Evolutionary conservation across 129 eudicot genomes (phyloP).

Genomic region (Dittrichia graveolens): DNA sequence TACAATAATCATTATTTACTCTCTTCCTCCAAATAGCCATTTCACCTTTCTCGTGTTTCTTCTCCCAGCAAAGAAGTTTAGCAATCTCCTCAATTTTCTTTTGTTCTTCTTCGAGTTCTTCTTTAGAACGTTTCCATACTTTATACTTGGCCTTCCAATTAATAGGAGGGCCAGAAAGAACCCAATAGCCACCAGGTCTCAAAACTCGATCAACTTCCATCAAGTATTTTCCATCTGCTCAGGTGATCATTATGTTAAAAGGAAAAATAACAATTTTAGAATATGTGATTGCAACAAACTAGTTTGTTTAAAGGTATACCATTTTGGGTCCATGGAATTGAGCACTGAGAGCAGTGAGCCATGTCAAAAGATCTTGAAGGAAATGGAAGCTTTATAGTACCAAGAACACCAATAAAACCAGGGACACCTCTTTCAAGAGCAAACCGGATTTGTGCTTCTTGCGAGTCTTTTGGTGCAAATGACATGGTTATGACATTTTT

Average conservation of each 20-base stretch:
- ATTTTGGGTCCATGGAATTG: constrained; percentile 35
- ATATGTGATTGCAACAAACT: neutral
- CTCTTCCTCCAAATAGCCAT: constrained; percentile 48
- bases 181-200: constrained; percentile 55
- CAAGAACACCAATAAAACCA: constrained; percentile 36
- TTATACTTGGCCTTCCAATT: constrained; percentile 40
- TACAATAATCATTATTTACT: constrained; percentile 33
- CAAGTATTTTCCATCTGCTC: constrained; percentile 39
- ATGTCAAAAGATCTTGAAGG: constrained; percentile 41
- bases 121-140: constrained; percentile 42
- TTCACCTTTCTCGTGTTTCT: constrained; percentile 48
- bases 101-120: constrained; percentile 48
- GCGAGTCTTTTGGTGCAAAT: constrained; percentile 35
- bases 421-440: constrained; percentile 53
- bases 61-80: constrained; percentile 54
- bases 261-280: constrained; percentile 3
- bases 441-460: constrained; percentile 41
- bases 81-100: constrained; percentile 46
- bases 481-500: constrained; percentile 42
- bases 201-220: constrained; percentile 36
- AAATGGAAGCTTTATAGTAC: constrained; percentile 37
- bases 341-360: constrained; percentile 41
- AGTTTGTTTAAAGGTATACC: constrained; percentile 18
- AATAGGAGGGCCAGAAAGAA: constrained; percentile 56
- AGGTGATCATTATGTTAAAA: constrained; percentile 1